phyloP scores from a whole-genome alignment of 768 basidiomycete genomes.

The Cystobasidium onofrii region DNA sequence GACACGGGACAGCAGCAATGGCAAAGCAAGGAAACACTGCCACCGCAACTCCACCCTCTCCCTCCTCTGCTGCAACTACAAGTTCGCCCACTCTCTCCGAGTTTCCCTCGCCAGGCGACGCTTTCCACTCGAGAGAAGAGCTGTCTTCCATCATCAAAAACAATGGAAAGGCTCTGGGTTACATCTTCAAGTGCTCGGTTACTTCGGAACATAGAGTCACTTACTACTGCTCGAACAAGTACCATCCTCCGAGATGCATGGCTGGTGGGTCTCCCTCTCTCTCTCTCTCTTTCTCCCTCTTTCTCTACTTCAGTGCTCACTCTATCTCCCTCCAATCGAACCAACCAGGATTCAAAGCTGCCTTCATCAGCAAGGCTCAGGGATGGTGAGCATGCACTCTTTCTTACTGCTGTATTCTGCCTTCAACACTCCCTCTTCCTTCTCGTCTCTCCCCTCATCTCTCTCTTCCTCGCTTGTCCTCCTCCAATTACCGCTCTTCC shows the following conservation, averaged over 20 bases:
- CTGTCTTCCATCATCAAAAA: neutral
- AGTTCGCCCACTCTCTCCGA: neutral
- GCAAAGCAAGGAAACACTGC: neutral
- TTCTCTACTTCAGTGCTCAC: neutral
- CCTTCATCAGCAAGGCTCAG: neutral
- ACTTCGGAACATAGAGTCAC: conserved; percentile 11
- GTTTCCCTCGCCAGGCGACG: neutral
- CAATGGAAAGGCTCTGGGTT: conserved; percentile 6
- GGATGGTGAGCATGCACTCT: neutral
- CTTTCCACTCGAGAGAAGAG: neutral
- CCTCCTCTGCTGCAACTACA: neutral
- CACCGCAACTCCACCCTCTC: neutral
- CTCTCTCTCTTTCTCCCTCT: neutral
- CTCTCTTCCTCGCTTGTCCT: neutral
- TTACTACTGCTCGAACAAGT: conserved; percentile 28
- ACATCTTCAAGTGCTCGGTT: conserved; percentile 27
- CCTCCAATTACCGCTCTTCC: neutral
- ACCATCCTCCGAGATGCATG: conserved; percentile 4
- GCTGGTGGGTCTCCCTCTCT: conserved; percentile 12
- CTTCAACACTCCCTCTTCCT: neutral
- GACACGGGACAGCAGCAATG: neutral
- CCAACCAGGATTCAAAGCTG: conserved; percentile 6
- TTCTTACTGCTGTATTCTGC: neutral
- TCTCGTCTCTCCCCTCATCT: neutral
- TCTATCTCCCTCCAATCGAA: neutral